phyloP scores from a whole-genome alignment of 768 basidiomycete species.

The Tephrocybe sp. region DNA sequence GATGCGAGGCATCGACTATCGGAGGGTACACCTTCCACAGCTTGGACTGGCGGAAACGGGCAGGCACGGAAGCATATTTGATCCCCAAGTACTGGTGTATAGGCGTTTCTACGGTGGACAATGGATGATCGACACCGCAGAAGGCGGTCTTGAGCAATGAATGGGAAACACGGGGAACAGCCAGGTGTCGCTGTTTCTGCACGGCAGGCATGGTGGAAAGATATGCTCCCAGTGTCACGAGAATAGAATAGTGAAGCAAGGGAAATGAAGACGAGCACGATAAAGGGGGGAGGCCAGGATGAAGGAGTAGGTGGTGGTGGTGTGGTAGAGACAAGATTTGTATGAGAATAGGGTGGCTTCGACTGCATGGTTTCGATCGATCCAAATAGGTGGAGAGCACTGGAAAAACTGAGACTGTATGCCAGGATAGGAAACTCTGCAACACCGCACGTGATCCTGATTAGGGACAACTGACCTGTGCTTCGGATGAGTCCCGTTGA shows the following conservation, averaged over 20 bases:
- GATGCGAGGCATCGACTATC: slow-evolving; percentile 58
- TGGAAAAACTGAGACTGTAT: slow-evolving; percentile 16
- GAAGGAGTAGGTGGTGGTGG: slow-evolving; percentile 5
- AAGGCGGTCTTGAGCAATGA: slow-evolving; percentile 59
- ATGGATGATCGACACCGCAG: slow-evolving; percentile 57
- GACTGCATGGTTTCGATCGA: slow-evolving; percentile 33
- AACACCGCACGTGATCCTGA: slow-evolving; percentile 18
- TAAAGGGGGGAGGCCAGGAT: slow-evolving; percentile 6
- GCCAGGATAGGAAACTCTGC: slow-evolving; percentile 22
- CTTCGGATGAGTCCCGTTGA: too few species aligned
- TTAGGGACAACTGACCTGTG: slow-evolving; percentile 8
- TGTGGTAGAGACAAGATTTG: slow-evolving; percentile 19
- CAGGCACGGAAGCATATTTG: slow-evolving; percentile 72
- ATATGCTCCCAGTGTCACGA: neutral
- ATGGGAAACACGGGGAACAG: slow-evolving; percentile 45
- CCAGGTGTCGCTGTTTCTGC: slow-evolving; percentile 19
- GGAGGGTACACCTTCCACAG: slow-evolving; percentile 56
- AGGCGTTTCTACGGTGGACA: slow-evolving; percentile 51
- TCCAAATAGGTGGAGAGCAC: slow-evolving; percentile 22
- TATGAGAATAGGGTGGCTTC: slow-evolving; percentile 22
- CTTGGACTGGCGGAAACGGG: slow-evolving; percentile 72
- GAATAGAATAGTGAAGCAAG: slow-evolving; percentile 5
- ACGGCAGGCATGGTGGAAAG: slow-evolving; percentile 26
- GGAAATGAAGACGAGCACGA: slow-evolving; percentile 9
- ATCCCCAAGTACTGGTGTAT: slow-evolving; percentile 77